Base-by-base conservation (phyloP, 345 rosid genomes). In the Clausena lansium region DNA sequence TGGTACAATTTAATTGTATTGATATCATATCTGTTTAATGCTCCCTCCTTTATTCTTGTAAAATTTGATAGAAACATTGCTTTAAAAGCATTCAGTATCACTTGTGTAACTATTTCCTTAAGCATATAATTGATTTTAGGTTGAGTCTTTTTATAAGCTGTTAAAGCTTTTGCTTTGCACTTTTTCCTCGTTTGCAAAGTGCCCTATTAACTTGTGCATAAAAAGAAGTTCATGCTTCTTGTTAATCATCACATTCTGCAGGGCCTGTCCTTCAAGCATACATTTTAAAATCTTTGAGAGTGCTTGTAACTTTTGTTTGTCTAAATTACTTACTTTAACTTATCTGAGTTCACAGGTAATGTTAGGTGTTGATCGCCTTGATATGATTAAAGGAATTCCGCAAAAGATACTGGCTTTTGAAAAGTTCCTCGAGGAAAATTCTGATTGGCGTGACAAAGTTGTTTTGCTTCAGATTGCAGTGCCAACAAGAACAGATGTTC, bases 401-500 rank as follows among this genome's bases (percentile, higher is more conserved):
- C 99, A 97, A 65, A 97, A 97, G 91, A 89, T 97, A 87, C 88
- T 97, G 61, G 99, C 99, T 73, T 97, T 97, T 80, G 99, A 97
- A 84, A 97, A 97, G 57, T 97, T 97, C 86, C 99, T 97, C 0
- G 99, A 97, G 93, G 99, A 97, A 82, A 94, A 97, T 75, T 81
- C 89, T 78, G 35, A n/a, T 39, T 97, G 99, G 99, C 98, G 96
- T 73, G 98, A 94, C 50, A 91, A 94, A 88, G 99, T 97, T 83
- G 99, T 97, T 73, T 78, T 97, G 79, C 87, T 97, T 79, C 99
- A 97, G 84, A 97, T 97, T 86, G 99, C 99, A 0, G 99, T 97
- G 85, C 99, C 99, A 54, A 97, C 99, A 81, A 92, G 99, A 86
- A 97, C 99, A 71, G 99, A 97, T 83, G 99, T 97, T 81, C 98